A percentile compares a stretch with the other conserved stretches of the same genome.
These are phyloP conservation scores for Neopestalotiopsis rosae DNA, from an alignment of 2,329 filamentous ascomycete species.

Conservation along the genomic window DNA sequence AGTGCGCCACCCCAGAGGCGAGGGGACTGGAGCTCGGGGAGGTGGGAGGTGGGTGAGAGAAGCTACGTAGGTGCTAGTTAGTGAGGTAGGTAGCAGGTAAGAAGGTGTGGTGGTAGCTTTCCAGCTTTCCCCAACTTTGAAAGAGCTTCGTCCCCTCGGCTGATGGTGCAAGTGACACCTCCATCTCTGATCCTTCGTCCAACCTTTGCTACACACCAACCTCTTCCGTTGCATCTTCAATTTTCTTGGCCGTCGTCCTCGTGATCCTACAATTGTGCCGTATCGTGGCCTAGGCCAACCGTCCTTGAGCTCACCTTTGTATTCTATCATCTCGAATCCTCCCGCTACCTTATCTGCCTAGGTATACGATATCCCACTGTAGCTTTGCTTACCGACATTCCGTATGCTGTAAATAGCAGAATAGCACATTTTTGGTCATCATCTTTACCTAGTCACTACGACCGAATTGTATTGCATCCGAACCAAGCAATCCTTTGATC, in stretches of 20 bases:
- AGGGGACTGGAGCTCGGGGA: neutral
- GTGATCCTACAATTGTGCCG: neutral
- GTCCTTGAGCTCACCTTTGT: neutral
- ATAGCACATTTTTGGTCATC: neutral
- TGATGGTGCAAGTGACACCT: neutral
- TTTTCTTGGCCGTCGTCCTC: neutral
- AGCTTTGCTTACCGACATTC: neutral
- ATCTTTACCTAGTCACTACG: neutral
- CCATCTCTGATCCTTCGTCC: conserved; percentile 5
- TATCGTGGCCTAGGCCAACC: neutral
- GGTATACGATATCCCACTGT: neutral
- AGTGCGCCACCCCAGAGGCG: neutral
- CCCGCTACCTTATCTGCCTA: neutral
- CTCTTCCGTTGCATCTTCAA: neutral
- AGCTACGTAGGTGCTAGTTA: no score
- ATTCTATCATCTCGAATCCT: neutral
- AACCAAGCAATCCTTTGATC: neutral
- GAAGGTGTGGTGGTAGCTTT: no score
- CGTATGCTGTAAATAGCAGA: conserved; percentile 6
- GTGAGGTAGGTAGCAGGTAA: neutral
- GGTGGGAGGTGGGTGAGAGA: no score
- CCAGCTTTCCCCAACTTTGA: neutral
- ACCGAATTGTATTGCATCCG: neutral
- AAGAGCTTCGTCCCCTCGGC: conserved; percentile 14
- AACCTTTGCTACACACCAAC: neutral